Conservation (phyloP, 1,284 basidiomycete species). For the Leccinum insolens region DNA sequence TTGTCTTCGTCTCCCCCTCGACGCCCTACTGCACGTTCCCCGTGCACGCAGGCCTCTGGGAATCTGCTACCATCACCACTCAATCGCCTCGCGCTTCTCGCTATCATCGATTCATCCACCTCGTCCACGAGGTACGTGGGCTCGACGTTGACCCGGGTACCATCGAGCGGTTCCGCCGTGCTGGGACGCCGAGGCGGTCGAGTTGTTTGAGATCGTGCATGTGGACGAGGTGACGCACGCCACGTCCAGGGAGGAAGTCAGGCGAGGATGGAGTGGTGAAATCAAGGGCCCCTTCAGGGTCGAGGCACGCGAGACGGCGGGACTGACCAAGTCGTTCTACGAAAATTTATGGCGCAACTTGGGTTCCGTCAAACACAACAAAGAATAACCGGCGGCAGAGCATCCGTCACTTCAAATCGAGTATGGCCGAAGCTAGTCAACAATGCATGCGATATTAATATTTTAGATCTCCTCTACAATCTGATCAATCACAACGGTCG, state of each 20-base stretch:
- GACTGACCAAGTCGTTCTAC: background rate
- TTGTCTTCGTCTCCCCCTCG: background rate
- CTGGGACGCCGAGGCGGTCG: slow-evolving; percentile 1
- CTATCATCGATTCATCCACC: background rate
- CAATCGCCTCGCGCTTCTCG: background rate
- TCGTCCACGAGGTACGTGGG: slow-evolving; percentile 1
- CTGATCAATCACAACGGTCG: slow-evolving; percentile 36
- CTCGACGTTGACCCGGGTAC: slow-evolving; percentile 2
- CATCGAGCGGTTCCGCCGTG: background rate
- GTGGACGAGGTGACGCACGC: slow-evolving; percentile 2
- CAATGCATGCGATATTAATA: background rate
- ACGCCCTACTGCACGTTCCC: background rate
- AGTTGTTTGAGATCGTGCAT: background rate
- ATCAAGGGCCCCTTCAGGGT: slow-evolving; percentile 1
- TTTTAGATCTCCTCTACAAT: slow-evolving; percentile 33
- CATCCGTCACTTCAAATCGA: background rate
- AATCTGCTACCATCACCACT: background rate
- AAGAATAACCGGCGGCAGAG: background rate
- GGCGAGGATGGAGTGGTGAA: background rate
- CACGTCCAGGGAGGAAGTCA: slow-evolving; percentile 1
- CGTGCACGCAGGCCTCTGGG: slow-evolving; percentile 2
- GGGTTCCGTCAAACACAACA: background rate
- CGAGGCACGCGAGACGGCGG: background rate
- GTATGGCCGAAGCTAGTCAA: background rate
- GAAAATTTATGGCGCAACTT: background rate